These are phyloP conservation scores for Chionographis japonica DNA, from an alignment of 106 monocot species.

Conservation along the genomic window DNA sequence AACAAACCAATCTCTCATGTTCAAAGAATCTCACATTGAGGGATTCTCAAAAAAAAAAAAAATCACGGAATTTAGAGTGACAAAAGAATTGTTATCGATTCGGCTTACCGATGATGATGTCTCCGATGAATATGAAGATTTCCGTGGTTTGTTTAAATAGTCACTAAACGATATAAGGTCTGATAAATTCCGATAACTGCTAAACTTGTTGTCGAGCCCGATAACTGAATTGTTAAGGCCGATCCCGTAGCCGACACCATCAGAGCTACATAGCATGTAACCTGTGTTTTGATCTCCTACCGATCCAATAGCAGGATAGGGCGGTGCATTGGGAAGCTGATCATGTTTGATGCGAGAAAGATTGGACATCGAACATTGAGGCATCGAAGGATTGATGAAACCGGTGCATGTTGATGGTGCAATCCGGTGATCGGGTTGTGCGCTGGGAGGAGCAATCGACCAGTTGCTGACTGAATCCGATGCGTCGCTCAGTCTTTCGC, in stretches of 20 bases:
- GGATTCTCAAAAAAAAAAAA: not conserved
- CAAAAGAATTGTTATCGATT: not conserved
- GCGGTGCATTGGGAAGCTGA: conserved; percentile 3
- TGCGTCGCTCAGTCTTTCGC: conserved; percentile 9
- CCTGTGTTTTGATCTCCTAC: not conserved
- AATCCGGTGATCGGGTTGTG: conserved; percentile 9
- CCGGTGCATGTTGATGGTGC: not conserved
- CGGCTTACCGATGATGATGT: conserved; percentile 24
- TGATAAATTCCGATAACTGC: conserved; percentile 20
- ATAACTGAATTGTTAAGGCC: conserved; percentile 18
- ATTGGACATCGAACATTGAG: not conserved
- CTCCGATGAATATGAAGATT: conserved; percentile 5
- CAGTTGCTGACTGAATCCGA: conserved; percentile 35
- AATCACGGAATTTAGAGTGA: not conserved
- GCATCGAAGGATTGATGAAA: not conserved
- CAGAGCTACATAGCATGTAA: not conserved
- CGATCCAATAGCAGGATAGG: not conserved
- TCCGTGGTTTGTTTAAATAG: conserved; percentile 11
- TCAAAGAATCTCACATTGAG: not conserved
- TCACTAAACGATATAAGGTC: conserved; percentile 34
- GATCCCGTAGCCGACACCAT: conserved; percentile 6
- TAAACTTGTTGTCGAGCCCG: conserved; percentile 9
- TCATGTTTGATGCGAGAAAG: conserved; percentile 17
- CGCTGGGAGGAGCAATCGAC: conserved; percentile 39
- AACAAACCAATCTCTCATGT: not conserved